Evolutionary conservation across 441 rosid genomes (phyloP).

Genomic region (Bruguiera hainesii): DNA sequence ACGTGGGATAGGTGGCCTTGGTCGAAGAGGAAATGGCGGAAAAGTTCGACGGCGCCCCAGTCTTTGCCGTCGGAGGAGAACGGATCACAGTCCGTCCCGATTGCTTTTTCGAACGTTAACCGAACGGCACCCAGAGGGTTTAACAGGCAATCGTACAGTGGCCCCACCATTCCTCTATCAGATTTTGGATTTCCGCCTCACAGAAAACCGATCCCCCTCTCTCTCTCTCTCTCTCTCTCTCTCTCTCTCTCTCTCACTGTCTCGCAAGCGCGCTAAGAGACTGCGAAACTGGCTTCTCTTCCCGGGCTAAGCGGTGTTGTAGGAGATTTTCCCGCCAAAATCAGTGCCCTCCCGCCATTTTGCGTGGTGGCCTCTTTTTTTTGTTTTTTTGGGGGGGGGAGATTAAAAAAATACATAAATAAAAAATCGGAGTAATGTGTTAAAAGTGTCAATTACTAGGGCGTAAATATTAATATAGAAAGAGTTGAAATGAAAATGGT

Average conservation of each 20-base stretch:
- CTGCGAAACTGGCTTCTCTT: background rate
- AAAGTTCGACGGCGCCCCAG: slow-evolving; percentile 78
- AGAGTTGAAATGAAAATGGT: no score
- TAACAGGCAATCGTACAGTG: slow-evolving; percentile 64
- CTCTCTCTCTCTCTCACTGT: no score
- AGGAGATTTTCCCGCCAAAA: background rate
- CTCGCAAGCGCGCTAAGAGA: no score
- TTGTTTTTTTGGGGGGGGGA: no score
- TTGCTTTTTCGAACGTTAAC: slow-evolving; percentile 63
- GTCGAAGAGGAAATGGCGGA: slow-evolving; percentile 65
- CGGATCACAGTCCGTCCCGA: slow-evolving; percentile 58
- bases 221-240: background rate
- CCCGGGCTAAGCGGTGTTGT: slow-evolving; percentile 2
- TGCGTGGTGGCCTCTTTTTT: no score
- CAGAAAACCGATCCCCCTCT: background rate
- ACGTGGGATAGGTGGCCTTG: slow-evolving; percentile 60
- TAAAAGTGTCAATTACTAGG: no score
- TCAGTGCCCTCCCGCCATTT: no score
- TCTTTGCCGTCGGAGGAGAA: slow-evolving; percentile 67
- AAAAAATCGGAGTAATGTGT: no score
- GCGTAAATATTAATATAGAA: no score
- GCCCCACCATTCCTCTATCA: slow-evolving; percentile 62
- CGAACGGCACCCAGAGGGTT: slow-evolving; percentile 94
- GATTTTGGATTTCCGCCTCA: background rate
- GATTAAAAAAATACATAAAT: no score